Conservation (phyloP, 1,284 basidiomycete genomes). For the Thecaphora frezii region DNA sequence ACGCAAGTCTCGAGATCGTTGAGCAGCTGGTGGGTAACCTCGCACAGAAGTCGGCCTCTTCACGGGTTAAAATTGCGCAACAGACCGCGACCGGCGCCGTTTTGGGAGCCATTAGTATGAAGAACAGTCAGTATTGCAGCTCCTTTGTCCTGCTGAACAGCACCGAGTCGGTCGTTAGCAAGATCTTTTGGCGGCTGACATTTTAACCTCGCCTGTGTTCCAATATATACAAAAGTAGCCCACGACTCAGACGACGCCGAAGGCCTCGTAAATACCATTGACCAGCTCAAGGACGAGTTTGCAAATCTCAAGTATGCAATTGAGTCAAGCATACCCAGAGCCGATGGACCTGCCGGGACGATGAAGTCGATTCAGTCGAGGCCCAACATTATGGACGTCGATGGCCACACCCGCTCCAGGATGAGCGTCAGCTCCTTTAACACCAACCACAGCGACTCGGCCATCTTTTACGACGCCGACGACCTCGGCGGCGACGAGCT, state of each 20-base stretch:
- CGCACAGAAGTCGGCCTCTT: conserved; percentile 1
- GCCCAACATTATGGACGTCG: conserved; percentile 4
- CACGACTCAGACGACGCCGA: conserved; percentile 16
- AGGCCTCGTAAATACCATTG: conserved; percentile 30
- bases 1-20: conserved; percentile 34
- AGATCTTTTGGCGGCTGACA: too few relatives aligned
- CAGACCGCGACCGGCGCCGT: conserved; percentile 15
- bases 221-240: too few relatives aligned
- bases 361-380: conserved; percentile 36
- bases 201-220: too few relatives aligned
- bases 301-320: conserved; percentile 39
- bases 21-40: conserved; percentile 40
- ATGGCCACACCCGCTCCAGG: conserved; percentile 17
- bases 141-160: too few relatives aligned
- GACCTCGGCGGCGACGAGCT: conserved; percentile 37
- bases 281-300: conserved; percentile 41
- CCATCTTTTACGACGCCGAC: conserved; percentile 54
- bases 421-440: conserved; percentile 34
- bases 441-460: conserved; percentile 43
- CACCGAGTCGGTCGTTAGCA: too few relatives aligned
- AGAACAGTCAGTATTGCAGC: conserved; percentile 2
- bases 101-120: conserved; percentile 26
- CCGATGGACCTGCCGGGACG: conserved; percentile 22
- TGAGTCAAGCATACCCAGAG: conserved; percentile 37
- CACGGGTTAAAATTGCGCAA: conserved; percentile 12